Conservation (phyloP, 768 basidiomycete species). For the Calvatia gigantea region DNA sequence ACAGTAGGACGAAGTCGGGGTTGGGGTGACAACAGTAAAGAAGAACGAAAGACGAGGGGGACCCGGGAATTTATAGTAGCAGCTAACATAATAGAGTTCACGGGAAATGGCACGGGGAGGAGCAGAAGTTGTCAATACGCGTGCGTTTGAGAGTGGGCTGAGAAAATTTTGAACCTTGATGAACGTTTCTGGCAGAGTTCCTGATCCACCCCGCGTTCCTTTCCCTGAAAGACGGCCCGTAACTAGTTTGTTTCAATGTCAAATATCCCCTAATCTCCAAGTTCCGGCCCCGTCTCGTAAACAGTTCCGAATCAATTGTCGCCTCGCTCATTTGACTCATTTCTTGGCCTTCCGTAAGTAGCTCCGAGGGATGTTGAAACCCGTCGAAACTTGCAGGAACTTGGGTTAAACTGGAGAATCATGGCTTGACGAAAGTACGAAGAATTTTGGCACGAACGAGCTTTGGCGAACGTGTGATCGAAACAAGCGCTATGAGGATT, state of each 20-base stretch:
- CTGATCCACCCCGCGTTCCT: neutral
- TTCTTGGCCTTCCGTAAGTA: too few species aligned
- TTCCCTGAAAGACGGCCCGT: too few species aligned
- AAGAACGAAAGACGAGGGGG: neutral
- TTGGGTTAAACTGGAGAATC: neutral
- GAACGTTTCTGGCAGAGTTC: neutral
- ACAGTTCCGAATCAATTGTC: neutral
- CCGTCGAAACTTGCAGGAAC: neutral
- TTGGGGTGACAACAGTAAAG: neutral
- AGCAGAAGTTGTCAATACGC: too few species aligned
- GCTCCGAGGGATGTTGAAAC: too few species aligned
- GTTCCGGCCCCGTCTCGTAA: conserved; percentile 3
- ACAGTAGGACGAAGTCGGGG: neutral
- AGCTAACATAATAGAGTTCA: neutral
- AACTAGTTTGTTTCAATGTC: too few species aligned
- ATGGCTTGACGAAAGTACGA: neutral
- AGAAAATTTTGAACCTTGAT: conserved; percentile 5
- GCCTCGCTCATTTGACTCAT: too few species aligned
- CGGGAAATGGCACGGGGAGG: neutral
- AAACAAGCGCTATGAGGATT: neutral
- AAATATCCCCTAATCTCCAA: too few species aligned
- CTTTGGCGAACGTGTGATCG: conserved; percentile 6
- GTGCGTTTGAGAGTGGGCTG: neutral
- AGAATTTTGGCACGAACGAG: neutral
- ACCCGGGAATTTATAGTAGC: conserved; percentile 6